phyloP scores from a whole-genome alignment of 208 protist species.

The Leishmania mexicana region DNA sequence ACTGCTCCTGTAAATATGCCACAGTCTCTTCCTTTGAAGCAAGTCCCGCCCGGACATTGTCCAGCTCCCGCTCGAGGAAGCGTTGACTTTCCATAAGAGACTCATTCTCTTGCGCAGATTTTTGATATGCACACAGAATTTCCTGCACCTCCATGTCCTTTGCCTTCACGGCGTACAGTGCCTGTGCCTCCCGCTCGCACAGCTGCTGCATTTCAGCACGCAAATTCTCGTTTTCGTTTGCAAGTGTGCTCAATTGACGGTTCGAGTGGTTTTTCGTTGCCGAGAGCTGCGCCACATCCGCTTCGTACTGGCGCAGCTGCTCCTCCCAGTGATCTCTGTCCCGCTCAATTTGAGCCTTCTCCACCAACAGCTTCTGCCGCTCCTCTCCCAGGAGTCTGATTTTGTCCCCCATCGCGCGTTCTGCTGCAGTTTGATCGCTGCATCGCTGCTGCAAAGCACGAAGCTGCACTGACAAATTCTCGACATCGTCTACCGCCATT shows the following conservation, averaged over 20 bases:
- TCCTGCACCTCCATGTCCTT: conserved; percentile 82
- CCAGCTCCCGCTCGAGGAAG: conserved; percentile 72
- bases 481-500: conserved; percentile 48
- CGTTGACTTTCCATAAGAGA: conserved; percentile 49
- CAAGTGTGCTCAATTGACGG: conserved; percentile 64
- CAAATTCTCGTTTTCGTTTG: conserved; percentile 76
- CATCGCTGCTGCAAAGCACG: conserved; percentile 72
- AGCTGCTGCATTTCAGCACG: conserved; percentile 57
- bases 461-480: conserved; percentile 68
- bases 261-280: conserved; percentile 76
- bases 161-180: conserved; percentile 63
- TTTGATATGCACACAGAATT: conserved; percentile 77
- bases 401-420: conserved; percentile 53
- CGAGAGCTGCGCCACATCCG: conserved; percentile 75
- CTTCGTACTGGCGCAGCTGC: conserved; percentile 69
- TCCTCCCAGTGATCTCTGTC: conserved; percentile 57
- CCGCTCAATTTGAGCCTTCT: conserved; percentile 41
- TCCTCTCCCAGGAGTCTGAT: conserved; percentile 49
- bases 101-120: conserved; percentile 66
- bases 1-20: conserved; percentile 75
- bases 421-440: conserved; percentile 53
- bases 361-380: conserved; percentile 41
- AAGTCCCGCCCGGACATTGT: conserved; percentile 62
- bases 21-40: conserved; percentile 77
- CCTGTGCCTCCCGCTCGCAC: conserved; percentile 51